Base-by-base conservation (phyloP, 352 stramenopile genomes). In the Globisporangium heterothallicum region DNA sequence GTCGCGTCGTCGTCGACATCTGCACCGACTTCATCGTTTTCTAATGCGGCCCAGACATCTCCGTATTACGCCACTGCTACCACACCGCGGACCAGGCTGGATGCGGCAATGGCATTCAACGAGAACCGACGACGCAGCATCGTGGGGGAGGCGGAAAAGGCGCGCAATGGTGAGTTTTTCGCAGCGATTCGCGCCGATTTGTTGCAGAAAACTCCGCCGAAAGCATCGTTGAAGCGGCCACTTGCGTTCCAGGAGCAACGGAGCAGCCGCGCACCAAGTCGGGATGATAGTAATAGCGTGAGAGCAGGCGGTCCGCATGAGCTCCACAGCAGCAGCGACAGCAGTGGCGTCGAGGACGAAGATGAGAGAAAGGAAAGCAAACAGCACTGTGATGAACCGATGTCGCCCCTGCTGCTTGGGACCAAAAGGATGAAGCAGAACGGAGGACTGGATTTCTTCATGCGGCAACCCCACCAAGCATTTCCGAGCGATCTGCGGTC, bases 311-410 rank as follows among this genome's bases (percentile, higher is more conserved):
- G 30, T 5, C 27, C 18, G 19, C 42, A 49, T 16, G 29, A 1
- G 6, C 38, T 38, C 19, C 29, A 51, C 13, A 58, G 51, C 42
- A 44, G 51, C 22, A 58, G 51, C 22, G 51, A 58, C 51, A 58
- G 49, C 19, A 49, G 49, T 34, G 51, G 16, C 22, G 25, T 25
- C 25, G 38, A 30, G 13, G 43, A 48, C 6, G 25, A 48, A 8
- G 32, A 47, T 4, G 43, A 35, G 18, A 22, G 9, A 8, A 44
- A 30, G 25, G 41, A 51, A 49, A 6, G 32, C 19, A 2, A 5
- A 40, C 24, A 7, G 16, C 51, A 36, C 30, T 8, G 32, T 38
- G 32, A 18, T 38, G 32, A 4, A 18, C 41, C n/a, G 36, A n/a
- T 14, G n/a, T 29, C 19, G 19, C 42, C 5, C 1, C 36, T 25